These are phyloP conservation scores for Penicillium lividum DNA, from an alignment of 495 filamentous ascomycete species.

Conservation along the genomic window DNA sequence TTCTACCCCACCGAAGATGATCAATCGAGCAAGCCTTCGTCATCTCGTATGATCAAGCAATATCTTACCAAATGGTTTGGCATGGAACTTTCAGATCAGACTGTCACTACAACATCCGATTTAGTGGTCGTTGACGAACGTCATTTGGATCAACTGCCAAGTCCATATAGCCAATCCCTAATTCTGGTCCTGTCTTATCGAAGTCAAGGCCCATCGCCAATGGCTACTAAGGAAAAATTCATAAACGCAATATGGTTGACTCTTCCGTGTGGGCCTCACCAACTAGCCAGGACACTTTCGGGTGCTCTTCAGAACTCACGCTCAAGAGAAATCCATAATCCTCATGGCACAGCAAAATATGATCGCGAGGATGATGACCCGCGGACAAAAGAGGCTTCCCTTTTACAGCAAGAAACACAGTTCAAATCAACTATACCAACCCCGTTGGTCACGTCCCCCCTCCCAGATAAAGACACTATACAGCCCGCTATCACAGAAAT, in stretches of 20 bases:
- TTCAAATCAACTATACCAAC: too few species aligned
- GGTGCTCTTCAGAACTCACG: neutral
- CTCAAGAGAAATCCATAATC: neutral
- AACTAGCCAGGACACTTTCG: conserved; percentile 18
- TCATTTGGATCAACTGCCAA: conserved; percentile 8
- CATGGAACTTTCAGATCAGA: conserved; percentile 6
- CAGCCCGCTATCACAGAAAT: conserved; percentile 15
- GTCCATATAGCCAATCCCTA: neutral
- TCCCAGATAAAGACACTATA: too few species aligned
- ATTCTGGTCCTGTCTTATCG: conserved; percentile 7
- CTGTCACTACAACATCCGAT: conserved; percentile 10
- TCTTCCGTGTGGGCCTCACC: conserved; percentile 27
- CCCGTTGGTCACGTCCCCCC: too few species aligned
- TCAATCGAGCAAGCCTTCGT: neutral
- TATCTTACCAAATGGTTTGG: conserved; percentile 38
- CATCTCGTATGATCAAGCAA: conserved; percentile 13
- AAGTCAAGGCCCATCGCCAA: neutral
- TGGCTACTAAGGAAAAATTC: conserved; percentile 2
- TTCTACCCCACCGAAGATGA: neutral
- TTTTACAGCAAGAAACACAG: too few species aligned
- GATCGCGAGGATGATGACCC: neutral
- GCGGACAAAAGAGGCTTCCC: neutral
- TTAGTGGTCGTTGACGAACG: conserved; percentile 36
- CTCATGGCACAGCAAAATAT: neutral
- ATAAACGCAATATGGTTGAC: conserved; percentile 12